These are phyloP conservation scores for Colletotrichum sp. DNA, from an alignment of 2,329 filamentous ascomycete species.

Conservation along the genomic window DNA sequence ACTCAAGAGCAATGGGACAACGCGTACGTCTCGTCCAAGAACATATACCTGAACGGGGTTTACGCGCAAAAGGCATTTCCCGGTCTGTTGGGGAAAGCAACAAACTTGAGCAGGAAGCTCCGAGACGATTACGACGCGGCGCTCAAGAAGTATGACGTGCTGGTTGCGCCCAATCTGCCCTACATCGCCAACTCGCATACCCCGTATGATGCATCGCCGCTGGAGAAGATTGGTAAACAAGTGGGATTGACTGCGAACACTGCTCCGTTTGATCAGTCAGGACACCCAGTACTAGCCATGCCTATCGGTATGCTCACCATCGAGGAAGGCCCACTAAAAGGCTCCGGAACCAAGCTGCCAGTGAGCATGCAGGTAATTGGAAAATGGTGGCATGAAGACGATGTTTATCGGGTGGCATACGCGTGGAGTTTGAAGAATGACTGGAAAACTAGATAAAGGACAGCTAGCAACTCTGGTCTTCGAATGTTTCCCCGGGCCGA, in stretches of 20 bases:
- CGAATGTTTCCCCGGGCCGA: fast-evolving
- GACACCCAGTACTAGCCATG: conserved; percentile 47
- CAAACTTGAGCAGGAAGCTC: conserved; percentile 4
- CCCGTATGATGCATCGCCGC: conserved; percentile 25
- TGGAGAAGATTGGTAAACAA: conserved; percentile 46
- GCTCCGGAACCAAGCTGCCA: conserved; percentile 22
- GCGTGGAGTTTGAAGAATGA: not conserved
- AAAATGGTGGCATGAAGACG: conserved; percentile 31
- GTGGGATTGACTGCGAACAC: conserved; percentile 51
- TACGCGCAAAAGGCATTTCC: conserved; percentile 26
- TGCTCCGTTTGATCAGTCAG: conserved; percentile 54
- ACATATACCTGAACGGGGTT: conserved; percentile 48
- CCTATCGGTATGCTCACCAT: conserved; percentile 10
- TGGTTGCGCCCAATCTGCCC: not conserved
- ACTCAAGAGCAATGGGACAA: conserved; percentile 7
- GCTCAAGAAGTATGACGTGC: not conserved
- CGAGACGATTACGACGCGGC: conserved; percentile 6
- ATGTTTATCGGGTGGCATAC: conserved; percentile 9
- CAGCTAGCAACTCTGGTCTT: not conserved
- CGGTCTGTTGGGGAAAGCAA: not conserved
- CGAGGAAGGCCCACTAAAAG: not conserved
- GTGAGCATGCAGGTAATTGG: conserved; percentile 36
- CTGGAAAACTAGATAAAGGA: not conserved
- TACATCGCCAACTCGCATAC: conserved; percentile 7
- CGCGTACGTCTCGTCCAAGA: conserved; percentile 28